Conservation (phyloP, 2,329 filamentous ascomycete genomes). For the Venturia carpophila region DNA sequence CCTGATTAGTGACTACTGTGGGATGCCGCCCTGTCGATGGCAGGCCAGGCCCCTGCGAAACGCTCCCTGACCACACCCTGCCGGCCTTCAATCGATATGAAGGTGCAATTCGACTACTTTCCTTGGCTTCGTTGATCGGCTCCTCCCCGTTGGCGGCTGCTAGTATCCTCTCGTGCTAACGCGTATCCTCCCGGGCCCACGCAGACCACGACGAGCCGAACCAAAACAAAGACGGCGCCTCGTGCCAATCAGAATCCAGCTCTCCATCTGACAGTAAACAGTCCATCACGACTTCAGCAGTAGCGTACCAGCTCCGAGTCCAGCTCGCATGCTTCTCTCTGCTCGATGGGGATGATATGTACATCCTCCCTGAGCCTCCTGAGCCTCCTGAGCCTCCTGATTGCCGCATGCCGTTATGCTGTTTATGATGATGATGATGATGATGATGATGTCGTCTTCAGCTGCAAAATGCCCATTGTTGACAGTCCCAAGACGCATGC, state of each 20-base stretch:
- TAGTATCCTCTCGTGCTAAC: not conserved
- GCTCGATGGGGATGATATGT: not conserved
- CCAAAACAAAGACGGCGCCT: not conserved
- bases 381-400: not conserved
- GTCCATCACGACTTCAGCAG: not conserved
- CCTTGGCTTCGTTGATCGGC: not conserved
- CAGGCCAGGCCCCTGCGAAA: not conserved
- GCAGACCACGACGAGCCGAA: not conserved
- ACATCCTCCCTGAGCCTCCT: not conserved
- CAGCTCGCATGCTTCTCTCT: not conserved
- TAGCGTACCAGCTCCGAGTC: not conserved
- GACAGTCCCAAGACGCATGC: not conserved
- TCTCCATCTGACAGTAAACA: not conserved
- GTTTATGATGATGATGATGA: no score
- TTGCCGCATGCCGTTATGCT: not conserved
- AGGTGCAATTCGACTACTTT: not conserved
- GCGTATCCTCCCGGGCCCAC: not conserved
- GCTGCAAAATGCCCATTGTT: not conserved
- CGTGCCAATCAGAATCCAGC: not conserved
- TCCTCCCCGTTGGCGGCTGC: not conserved
- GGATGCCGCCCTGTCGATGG: not conserved
- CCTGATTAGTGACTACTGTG: no score
- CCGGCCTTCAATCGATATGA: slow-evolving; percentile 7
- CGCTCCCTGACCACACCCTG: not conserved
- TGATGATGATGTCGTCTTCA: not conserved